A percentile compares a stretch with the other conserved stretches of the same genome.
These are phyloP conservation scores for Amanita pallidorosea DNA, from an alignment of 768 basidiomycete species.

Conservation along the genomic window DNA sequence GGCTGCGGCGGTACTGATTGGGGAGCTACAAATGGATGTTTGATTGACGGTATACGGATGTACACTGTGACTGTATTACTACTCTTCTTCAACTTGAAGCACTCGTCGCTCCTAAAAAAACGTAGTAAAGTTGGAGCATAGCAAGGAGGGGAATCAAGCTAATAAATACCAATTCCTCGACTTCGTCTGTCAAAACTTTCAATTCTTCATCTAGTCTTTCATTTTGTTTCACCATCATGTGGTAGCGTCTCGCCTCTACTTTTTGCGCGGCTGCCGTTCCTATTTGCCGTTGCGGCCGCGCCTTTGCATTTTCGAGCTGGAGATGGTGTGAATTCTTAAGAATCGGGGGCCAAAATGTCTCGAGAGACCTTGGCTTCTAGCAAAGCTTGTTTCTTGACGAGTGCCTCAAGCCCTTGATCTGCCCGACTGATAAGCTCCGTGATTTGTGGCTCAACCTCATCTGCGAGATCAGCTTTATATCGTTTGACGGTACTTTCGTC, in stretches of 20 bases:
- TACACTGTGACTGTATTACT: neutral
- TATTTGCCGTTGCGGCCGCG: slow-evolving; percentile 29
- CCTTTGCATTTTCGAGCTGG: slow-evolving; percentile 48
- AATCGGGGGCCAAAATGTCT: neutral
- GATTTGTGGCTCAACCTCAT: slow-evolving; percentile 76
- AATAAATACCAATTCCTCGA: slow-evolving; percentile 39
- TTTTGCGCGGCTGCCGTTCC: slow-evolving; percentile 49
- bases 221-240: slow-evolving; percentile 54
- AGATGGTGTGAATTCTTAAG: neutral
- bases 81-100: neutral
- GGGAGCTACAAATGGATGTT: slow-evolving; percentile 35
- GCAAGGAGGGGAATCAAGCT: neutral
- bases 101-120: neutral
- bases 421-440: slow-evolving; percentile 63
- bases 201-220: slow-evolving; percentile 60
- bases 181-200: slow-evolving; percentile 47
- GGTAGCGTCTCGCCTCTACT: slow-evolving; percentile 53
- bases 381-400: slow-evolving; percentile 51
- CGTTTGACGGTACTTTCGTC: slow-evolving; percentile 61
- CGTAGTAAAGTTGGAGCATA: neutral
- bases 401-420: slow-evolving; percentile 50
- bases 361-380: slow-evolving; percentile 53
- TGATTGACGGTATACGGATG: neutral
- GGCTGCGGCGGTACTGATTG: slow-evolving; percentile 55
- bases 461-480: slow-evolving; percentile 67